Evolutionary conservation across 202 grass and related monocot genomes (phyloP), one percentile per base, ranked within the genome.

Genomic region (Zoysia matrella): DNA sequence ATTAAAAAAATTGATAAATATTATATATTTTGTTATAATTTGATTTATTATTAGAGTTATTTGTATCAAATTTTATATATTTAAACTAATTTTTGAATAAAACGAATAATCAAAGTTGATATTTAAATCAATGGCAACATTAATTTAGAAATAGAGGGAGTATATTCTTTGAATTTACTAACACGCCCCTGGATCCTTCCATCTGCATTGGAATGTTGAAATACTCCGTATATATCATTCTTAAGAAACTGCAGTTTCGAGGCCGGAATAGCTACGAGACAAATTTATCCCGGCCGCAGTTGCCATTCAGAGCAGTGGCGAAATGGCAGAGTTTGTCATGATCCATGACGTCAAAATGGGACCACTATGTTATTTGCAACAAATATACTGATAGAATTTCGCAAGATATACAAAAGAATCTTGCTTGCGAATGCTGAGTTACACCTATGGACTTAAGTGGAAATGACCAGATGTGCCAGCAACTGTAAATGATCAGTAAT

Each of bases 401-500:
- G 55, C 55, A 81, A 71, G 43, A 36, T 12, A 63, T 51, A 52
- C 43, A 46, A 70, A 65, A 65, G 0, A 40, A 1, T 46, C 39
- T 75, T 74, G 63, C 60, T 43, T 47, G 16, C 10, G 11, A 56
- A 7, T 57, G 86, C 11, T 7, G 8, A 71, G 77, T 52, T 75
- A 55, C 9, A 84, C 2, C 69, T 63, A 46, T 74, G 47, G 54
- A 18, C 30, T 45, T 73, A 4, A 14, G 57, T 53, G 57, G 2
- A 83, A 52, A 30, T 67, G 4, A 78, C 49, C 6, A 46, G 9
- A 58, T 60, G 36, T 68, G 45, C 44, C 52, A 76, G n/a, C 47
- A 64, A 51, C 11, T 82, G 51, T 69, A 65, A 52, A 11, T 55
- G 47, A 80, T 82, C 69, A 77, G 39, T 45, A 71, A 75, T 65